Evolutionary conservation across 2,329 filamentous ascomycete genomes (phyloP), one percentile per base, ranked within the genome.

Genomic region (Talaromyces sp.): DNA sequence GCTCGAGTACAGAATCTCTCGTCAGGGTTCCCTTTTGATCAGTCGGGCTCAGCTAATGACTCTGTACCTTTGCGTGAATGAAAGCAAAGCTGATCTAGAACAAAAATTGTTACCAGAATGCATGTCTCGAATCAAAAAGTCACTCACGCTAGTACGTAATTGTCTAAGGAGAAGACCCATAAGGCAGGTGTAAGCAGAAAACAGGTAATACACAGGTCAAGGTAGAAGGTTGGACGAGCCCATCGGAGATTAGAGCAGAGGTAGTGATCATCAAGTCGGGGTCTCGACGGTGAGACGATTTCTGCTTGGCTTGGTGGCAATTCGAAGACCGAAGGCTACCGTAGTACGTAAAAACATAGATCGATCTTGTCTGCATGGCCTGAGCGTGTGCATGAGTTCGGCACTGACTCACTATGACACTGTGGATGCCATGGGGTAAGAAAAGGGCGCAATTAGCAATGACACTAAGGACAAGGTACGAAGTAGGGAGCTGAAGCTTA

Each of bases 201-300:
- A 39, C 35, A 45, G 31, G 37, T 59, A 45, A 59, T 33, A 22
- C n/a, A 22, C 33, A 33, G 27, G n/a, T 19, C 31, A 47, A 45
- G 37, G 41, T 25, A 25, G 17, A 63, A 7, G 61, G 61, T 63
- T 63, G 50, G 61, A 63, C 61, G 39, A 33, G 50, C 61, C 27
- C 25, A 63, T 63, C 61, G 61, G 61, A 63, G 61, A 63, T 63
- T 63, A 57, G 50, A 47, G 27, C 39, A 57, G 15, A 57, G 27
- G 52, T 63, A 50, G 50, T 39, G 61, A 63, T 63, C 50, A 49
- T 37, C 52, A 63, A 62, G 39, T 56, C 41, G 39, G 61, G 25
- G 37, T 25, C 49, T 47, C 19, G 61, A 47, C 22, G 13, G 49
- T 63, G 61, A 50, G 37, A 57, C 49, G 19, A 9, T 15, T 37